Base-by-base conservation (phyloP, 768 basidiomycete species). In the Termitomyces sp. region DNA sequence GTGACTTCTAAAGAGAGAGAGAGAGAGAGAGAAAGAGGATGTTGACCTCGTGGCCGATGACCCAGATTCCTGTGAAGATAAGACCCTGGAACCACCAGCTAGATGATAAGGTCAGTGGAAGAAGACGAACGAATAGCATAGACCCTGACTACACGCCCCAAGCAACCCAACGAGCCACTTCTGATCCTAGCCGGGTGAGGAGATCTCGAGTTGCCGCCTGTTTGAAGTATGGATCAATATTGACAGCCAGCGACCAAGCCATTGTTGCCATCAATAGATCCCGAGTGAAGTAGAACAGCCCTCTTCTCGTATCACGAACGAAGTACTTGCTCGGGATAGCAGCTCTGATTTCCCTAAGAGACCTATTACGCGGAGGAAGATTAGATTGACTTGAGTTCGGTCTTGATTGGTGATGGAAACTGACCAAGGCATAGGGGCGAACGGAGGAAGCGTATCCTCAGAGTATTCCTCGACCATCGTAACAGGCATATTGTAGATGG, bases 31-130 rank as follows among this genome's bases (percentile, higher is more conserved):
- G 51, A 9, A 26, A 28, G 49, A 50, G 23, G 9, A 53, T 21
- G 43, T 66, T 26, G 53, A 79, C 80, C 67, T 83, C 82, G 57
- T 83, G 82, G 19, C 82, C 82, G 44, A 83, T 80, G 31, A 82
- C 80, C 81, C 81, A 83, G 40, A 82, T 73, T 7, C 81, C 82
- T 4, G 80, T 80, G 56, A 82, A 78, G 31, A 80, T 75, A n/a
- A 82, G 72, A 15, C 80, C 80, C 65, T 83, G 82, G 64, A 82
- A 81, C 82, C 81, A 83, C 80, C 81, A 83, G 62, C 80, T 81
- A 30, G 7, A 54, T 26, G 53, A 50, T 14, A 50, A 31, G 49
- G 40, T 35, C 19, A 53, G 11, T 57, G 54, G 12, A 42, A 35
- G 23, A 51, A 14, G 2, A 48, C 40, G 35, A 40, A 11, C 2